Evolutionary conservation across 2,329 filamentous ascomycete genomes (phyloP), one percentile per base, ranked within the genome.

Genomic region (Corniculantispora saksenae): DNA sequence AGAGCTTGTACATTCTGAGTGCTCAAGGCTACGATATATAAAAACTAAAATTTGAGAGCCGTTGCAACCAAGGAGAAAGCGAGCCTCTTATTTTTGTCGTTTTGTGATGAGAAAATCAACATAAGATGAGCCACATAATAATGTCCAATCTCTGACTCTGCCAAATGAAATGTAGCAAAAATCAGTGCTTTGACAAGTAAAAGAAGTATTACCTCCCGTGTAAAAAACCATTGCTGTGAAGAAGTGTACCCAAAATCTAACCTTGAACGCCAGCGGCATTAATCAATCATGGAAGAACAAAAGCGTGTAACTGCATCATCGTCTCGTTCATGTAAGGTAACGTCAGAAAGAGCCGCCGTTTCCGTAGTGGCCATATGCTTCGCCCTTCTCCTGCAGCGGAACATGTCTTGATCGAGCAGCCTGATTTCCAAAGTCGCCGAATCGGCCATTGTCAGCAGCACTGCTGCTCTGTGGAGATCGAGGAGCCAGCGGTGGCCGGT

Each of bases 281-380:
- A 40, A n/a, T 12, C 40, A 40, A 25, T 38, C 29, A 8, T 32
- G 10, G 21, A 19, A 23, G 21, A 23, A 19, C 12, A 55, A 29
- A 32, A 32, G 29, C 21, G 38, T 15, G n/a, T 40, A n/a, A 32
- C 10, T 17, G 9, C 32, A 19, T 19, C 9, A 45, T n/a, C 21
- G 7, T 13, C 2, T 38, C 48, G 32, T 3, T 19, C n/a, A 25
- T 23, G 38, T 9, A 23, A 27, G 10, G 27, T 9, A 40, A 7
- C 23, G 21, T 15, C 51, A 58, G 21, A 50, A 58, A 45, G 45
- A 13, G 19, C 32, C n/a, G 12, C 54, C 29, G 4, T 61, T 66
- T 55, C 77, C 76, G 48, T 79, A 69, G 40, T 75, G 73, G 35
- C 76, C 76, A 55, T 78, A 72, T 32, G 75, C 76, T 70, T 76